Conservation (phyloP, 805 yeast genomes). For the Kregervanrija fluxuum region DNA sequence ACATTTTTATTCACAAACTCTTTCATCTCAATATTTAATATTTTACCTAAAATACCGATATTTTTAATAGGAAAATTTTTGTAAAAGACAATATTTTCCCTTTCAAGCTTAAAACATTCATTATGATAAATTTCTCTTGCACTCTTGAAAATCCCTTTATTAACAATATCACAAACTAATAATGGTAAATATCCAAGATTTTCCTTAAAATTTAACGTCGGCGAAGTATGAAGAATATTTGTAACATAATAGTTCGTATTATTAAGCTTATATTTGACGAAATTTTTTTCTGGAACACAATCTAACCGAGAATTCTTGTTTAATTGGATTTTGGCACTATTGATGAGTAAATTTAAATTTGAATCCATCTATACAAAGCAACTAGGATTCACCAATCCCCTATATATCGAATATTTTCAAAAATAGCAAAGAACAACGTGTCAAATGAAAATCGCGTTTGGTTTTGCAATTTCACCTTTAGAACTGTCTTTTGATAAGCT, state of each 20-base stretch:
- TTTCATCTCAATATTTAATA: conserved; percentile 26
- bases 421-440: too few species aligned
- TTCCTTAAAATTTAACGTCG: conserved; percentile 17
- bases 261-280: conserved; percentile 19
- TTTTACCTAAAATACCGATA: conserved; percentile 30
- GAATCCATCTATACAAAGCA: too few species aligned
- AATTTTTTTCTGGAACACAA: conserved; percentile 15
- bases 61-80: conserved; percentile 27
- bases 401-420: too few species aligned
- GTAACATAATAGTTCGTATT: conserved; percentile 29
- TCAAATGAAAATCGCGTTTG: too few species aligned
- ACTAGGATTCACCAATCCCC: too few species aligned
- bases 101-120: conserved; percentile 14
- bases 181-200: conserved; percentile 23
- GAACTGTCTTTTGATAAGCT: too few species aligned
- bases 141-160: conserved; percentile 5
- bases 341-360: too few species aligned
- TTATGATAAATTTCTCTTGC: conserved; percentile 22
- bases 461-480: too few species aligned
- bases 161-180: conserved; percentile 23
- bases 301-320: conserved; percentile 6
- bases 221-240: conserved; percentile 28
- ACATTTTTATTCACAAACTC: conserved; percentile 4
- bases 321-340: too few species aligned
- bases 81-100: too few species aligned